phyloP scores from a whole-genome alignment of 352 stramenopile species.

The Phytophthora podocarpi region DNA sequence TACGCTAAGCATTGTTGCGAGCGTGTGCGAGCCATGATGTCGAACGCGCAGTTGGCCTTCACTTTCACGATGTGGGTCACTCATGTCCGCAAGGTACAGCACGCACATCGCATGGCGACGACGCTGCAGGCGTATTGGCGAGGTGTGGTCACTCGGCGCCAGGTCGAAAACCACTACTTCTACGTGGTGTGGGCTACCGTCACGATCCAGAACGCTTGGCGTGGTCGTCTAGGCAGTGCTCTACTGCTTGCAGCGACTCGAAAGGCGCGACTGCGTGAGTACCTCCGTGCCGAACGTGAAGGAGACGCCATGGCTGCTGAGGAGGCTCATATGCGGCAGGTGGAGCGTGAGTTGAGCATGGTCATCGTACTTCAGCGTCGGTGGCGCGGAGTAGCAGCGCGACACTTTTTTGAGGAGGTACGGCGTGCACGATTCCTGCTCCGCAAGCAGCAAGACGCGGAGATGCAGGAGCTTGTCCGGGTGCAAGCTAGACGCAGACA shows the following conservation, averaged over 20 bases:
- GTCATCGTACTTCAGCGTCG: conserved; percentile 71
- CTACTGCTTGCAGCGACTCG: conserved; percentile 58
- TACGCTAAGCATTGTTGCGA: conserved; percentile 49
- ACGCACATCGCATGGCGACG: conserved; percentile 41
- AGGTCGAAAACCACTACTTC: conserved; percentile 67
- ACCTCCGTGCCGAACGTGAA: conserved; percentile 68
- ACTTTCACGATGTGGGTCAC: conserved; percentile 57
- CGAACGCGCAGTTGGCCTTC: conserved; percentile 58
- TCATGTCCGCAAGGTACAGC: conserved; percentile 35
- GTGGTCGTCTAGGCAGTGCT: conserved; percentile 52
- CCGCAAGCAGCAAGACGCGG: conserved; percentile 69
- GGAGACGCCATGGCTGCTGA: conserved; percentile 60
- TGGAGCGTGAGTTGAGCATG: conserved; percentile 59
- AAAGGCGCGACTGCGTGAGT: conserved; percentile 69
- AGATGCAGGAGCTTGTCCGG: conserved; percentile 70
- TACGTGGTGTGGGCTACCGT: conserved; percentile 65
- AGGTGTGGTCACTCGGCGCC: conserved; percentile 43
- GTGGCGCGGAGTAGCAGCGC: conserved; percentile 72
- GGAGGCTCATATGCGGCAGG: conserved; percentile 43
- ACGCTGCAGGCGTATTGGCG: conserved; percentile 73
- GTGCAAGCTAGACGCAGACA: conserved; percentile 53
- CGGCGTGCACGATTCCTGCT: conserved; percentile 57
- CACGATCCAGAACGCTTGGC: conserved; percentile 76
- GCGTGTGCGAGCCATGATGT: conserved; percentile 49
- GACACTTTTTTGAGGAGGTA: conserved; percentile 66